These are phyloP conservation scores for Salvia miltiorrhiza DNA, from an alignment of 257 asterid genomes.

Conservation along the genomic window DNA sequence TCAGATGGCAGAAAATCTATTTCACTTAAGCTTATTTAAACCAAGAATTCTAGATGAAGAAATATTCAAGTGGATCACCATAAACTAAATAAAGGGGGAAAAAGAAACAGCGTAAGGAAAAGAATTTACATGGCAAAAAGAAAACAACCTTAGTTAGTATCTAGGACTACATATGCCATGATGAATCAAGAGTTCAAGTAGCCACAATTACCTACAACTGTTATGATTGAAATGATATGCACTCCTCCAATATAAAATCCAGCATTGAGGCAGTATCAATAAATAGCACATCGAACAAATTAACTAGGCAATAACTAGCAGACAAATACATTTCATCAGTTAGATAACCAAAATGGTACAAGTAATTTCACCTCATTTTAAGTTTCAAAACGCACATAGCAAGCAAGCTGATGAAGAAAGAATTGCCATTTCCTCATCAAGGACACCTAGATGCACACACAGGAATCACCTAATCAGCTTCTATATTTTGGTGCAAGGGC, in stretches of 20 bases:
- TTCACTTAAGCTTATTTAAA: background rate
- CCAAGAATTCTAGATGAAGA: background rate
- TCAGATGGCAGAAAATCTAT: background rate
- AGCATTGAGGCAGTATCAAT: background rate
- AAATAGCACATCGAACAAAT: background rate
- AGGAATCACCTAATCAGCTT: constrained; percentile 10
- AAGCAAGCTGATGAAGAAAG: constrained; percentile 3
- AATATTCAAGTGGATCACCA: background rate
- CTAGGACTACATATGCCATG: background rate
- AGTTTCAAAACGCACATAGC: background rate
- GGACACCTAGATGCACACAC: constrained; percentile 10
- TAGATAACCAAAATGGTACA: background rate
- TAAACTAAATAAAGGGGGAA: background rate
- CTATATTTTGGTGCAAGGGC: background rate
- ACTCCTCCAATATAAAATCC: background rate
- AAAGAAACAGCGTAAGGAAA: background rate
- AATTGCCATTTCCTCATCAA: background rate
- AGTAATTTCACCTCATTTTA: constrained; percentile 7
- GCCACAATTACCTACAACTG: background rate
- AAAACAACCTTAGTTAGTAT: background rate
- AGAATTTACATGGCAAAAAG: background rate
- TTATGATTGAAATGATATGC: background rate
- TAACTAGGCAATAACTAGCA: background rate
- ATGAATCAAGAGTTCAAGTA: background rate
- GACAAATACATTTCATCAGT: constrained; percentile 11